Base-by-base conservation (phyloP, 257 asterid genomes). In the Solanum chiquidenum region DNA sequence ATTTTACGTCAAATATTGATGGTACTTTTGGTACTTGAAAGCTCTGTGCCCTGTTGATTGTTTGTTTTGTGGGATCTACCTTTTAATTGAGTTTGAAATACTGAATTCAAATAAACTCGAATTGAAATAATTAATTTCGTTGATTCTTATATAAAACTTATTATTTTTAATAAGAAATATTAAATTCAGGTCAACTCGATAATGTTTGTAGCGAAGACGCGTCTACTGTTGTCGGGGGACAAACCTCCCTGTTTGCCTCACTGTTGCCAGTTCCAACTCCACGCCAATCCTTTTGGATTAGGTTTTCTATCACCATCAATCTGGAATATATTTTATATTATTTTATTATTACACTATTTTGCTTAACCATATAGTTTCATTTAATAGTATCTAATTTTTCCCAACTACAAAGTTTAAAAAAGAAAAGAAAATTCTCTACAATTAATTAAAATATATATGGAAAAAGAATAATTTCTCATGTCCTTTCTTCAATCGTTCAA, bases 1-100 rank as follows among this genome's bases (percentile, higher is more conserved):
- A 44, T 80, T 80, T 80, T 37, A 44, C 84, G 16, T 79, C 49
- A 27, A 27, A 9, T 44, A 29, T 44, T 44, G 66, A 49, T 80
- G 40, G 85, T 80, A 44, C 40, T 80, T 80, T 80, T 80, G 68
- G 85, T 80, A 80, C 85, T 80, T 80, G 85, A 80, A 46, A 46
- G 85, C 42, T 46, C 29, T 18, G 69, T 80, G 16, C 49, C 29
- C 68, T 29, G 29, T 33, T 46, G 2, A n/a, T 44, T 38, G 9
- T 20, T 27, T 27, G 34, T 46, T 16, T 20, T 5, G 85, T 46
- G 68, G 68, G 68, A 29, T 49, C 68, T 5, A 9, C 64, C 25
- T 42, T 77, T 12, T 25, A 7, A 40, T 25, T 21, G 55, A 73
- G 13, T 18, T 10, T 35, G 31, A 18, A 72, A 33, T 58, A 21